A percentile compares a stretch with the other conserved stretches of the same genome.
Evolutionary conservation across 768 basidiomycete species (phyloP).

Genomic region (Lactifluus subvellereus): DNA sequence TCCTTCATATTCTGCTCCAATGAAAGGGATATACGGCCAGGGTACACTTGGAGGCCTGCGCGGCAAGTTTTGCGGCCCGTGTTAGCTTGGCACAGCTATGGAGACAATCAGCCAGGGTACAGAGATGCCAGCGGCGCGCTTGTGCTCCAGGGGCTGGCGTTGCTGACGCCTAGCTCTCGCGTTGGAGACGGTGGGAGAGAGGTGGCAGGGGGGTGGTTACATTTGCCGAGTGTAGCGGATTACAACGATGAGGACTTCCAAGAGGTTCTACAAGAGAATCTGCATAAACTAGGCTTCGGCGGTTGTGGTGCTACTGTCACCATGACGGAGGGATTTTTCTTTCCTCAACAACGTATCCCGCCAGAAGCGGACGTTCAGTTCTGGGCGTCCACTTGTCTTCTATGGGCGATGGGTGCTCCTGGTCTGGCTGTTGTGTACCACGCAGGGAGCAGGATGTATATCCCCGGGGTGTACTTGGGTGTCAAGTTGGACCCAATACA

Average conservation of each 20-base stretch:
- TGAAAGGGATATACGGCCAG: background rate
- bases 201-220: background rate
- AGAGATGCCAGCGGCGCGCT: background rate
- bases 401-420: background rate
- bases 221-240: background rate
- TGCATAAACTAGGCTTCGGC: background rate
- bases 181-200: background rate
- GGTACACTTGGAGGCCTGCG: background rate
- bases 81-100: background rate
- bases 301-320: background rate
- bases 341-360: background rate
- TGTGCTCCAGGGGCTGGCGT: background rate
- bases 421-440: slow-evolving; percentile 4
- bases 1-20: slow-evolving; percentile 25
- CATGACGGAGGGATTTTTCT: background rate
- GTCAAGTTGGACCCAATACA: background rate
- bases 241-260: background rate
- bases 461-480: background rate
- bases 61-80: background rate
- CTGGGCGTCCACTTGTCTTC: background rate
- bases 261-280: background rate
- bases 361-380: background rate
- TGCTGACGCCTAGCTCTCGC: background rate
- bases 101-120: background rate
- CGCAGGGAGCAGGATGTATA: background rate